Evolutionary conservation across 2,329 filamentous ascomycete genomes (phyloP).

Genomic region (Boeremia exigua): DNA sequence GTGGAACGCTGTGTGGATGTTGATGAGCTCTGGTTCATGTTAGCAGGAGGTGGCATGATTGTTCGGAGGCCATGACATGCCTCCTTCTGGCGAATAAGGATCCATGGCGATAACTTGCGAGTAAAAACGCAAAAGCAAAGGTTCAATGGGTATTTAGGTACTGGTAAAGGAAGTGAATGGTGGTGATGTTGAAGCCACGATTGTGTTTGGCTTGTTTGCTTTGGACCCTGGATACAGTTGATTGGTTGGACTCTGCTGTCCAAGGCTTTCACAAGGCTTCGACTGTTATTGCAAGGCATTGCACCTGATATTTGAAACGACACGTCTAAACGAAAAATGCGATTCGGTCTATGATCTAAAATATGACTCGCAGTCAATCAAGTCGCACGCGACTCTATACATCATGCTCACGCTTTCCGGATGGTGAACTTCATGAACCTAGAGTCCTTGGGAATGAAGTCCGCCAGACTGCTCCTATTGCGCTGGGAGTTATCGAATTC

Average conservation of each 20-base stretch:
- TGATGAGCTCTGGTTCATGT: conserved; percentile 63
- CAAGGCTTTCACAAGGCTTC: neutral
- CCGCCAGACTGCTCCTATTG: conserved; percentile 21
- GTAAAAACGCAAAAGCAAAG: neutral
- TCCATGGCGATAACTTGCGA: conserved; percentile 49
- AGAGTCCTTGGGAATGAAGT: conserved; percentile 32
- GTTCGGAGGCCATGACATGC: conserved; percentile 44
- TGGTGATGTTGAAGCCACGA: conserved; percentile 40
- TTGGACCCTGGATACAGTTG: conserved; percentile 25
- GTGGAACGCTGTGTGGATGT: conserved; percentile 71
- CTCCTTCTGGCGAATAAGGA: conserved; percentile 69
- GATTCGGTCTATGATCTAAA: neutral
- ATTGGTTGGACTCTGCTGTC: conserved; percentile 25
- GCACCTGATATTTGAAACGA: neutral
- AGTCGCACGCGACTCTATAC: neutral
- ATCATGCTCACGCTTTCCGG: conserved; percentile 12
- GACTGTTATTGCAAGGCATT: neutral
- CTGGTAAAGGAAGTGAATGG: conserved; percentile 10
- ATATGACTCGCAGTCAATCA: neutral
- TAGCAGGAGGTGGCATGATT: conserved; percentile 17
- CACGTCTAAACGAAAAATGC: neutral
- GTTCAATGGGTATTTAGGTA: conserved; percentile 3
- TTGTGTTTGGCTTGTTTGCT: conserved; percentile 41
- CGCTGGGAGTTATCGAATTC: conserved; percentile 23
- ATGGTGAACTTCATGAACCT: conserved; percentile 37